phyloP scores from a whole-genome alignment of 2,329 filamentous ascomycete species.

The Penicillium sp. region DNA sequence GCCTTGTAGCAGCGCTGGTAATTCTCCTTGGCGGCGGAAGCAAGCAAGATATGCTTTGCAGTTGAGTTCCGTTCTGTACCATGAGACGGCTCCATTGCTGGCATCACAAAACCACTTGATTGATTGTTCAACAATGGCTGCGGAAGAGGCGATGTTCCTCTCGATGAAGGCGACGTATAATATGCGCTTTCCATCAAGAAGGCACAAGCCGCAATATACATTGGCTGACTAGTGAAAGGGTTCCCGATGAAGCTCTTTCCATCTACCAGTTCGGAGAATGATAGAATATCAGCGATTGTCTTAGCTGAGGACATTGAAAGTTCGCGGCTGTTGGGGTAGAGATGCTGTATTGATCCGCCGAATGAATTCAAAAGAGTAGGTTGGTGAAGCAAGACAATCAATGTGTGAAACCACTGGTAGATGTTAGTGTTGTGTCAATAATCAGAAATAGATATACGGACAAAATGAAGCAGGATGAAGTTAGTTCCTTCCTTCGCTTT shows the following conservation, averaged over 20 bases:
- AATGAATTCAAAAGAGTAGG: constrained; percentile 80
- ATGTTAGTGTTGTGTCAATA: constrained; percentile 13
- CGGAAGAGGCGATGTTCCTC: constrained; percentile 52
- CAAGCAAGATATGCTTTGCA: constrained; percentile 72
- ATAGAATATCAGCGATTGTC: constrained; percentile 85
- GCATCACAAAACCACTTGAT: constrained; percentile 37
- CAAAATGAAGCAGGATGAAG: constrained; percentile 79
- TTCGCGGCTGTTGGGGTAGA: constrained; percentile 79
- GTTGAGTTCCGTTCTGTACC: constrained; percentile 34
- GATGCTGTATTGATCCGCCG: constrained; percentile 66
- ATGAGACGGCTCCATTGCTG: constrained; percentile 30
- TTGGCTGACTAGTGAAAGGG: constrained; percentile 85
- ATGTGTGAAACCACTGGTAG: constrained; percentile 72
- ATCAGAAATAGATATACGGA: constrained; percentile 14
- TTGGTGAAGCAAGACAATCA: constrained; percentile 82
- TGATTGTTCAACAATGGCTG: constrained; percentile 33
- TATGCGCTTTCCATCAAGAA: constrained; percentile 81
- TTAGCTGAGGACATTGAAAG: constrained; percentile 85
- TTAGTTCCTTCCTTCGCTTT: constrained; percentile 79
- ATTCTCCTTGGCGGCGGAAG: constrained; percentile 80
- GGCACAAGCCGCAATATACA: constrained; percentile 87
- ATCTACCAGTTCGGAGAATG: constrained; percentile 83
- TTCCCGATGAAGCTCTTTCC: constrained; percentile 84
- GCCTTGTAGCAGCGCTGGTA: constrained; percentile 87
- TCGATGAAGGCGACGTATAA: constrained; percentile 66